Base-by-base conservation (phyloP, 345 rosid genomes). In the Boechera retrofracta region DNA sequence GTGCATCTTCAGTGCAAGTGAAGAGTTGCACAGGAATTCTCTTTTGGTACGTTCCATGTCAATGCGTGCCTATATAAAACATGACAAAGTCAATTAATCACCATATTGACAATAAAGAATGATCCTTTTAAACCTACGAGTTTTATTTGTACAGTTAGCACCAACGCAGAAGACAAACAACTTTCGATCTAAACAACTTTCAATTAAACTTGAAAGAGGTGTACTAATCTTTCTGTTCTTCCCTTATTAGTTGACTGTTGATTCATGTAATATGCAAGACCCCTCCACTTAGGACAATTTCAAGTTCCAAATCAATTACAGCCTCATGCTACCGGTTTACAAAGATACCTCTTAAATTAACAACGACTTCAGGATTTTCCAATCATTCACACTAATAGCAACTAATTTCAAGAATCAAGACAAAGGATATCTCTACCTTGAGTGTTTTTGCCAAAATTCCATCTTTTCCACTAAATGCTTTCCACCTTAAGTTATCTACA, bases 401-500 rank as follows among this genome's bases (percentile, higher is more conserved):
- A 39, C 64, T 12, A 38, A 66, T 59, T 60, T 51, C 16, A 42
- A 49, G 73, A 51, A 72, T 32, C 66, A 57, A 73, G 67, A 74
- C 39, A 76, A 66, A 63, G 60, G 57, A 53, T 39, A 77, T 54
- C 64, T 58, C 74, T 84, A 93, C 99, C 98, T 89, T 93, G 47
- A 96, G 83, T 73, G 97, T 89, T 87, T 80, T 89, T 16, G 91
- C 80, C 79, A 96, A 83, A 73, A 89, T 70, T 44, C 99, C 98
- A 81, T 93, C 95, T 78, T 86, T 87, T 64, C 97, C 98, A 77
- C 97, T 89, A 13, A 88, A 81, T 24, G 82, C 87, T 84, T 84
- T 91, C 99, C 98, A 96, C 69, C 92, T 86, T 75, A 89, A 85
- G 85, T 96, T 93, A 80, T 93, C 86, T 38, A 56, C 21, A 68